Base-by-base conservation (phyloP, 371 early-diverging fungal genomes). In the Apophysomyces trapeziformis region DNA sequence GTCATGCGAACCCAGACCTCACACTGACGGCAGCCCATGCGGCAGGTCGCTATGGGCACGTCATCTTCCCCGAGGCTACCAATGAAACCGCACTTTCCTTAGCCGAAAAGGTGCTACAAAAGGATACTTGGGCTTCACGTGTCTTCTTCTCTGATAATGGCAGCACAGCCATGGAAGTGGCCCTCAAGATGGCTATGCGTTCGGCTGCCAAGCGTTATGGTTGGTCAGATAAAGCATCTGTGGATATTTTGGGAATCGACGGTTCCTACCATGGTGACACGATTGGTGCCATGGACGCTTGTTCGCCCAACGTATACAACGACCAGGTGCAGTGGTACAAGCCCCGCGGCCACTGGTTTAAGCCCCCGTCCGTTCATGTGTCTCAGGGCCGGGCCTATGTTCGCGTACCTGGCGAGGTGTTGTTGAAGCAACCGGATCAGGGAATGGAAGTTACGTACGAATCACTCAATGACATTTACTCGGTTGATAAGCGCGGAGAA, bases 211-310 rank as follows among this genome's bases (percentile, higher is more conserved):
- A 74, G 35, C 81, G 85, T 0, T 80, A 84, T 18, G 67, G 68
- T 13, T 76, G 79, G 72, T 58, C 71, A 9, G 73, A 80, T 16
- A 63, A 84, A 12, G 58, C 71, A 6, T 76, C 78, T 1, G 63
- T 91, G 11, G 89, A 87, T 57, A 79, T 91, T 2, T 65, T 93
- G 41, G 92, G 92, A 43, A 70, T 92, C 16, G 84, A 91, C 37
- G 93, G 93, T 8, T 84, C 88, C 11, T 94, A 94, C 64, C 95
- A 94, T 65, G 95, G 95, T 41, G 95, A 93, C 62, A 93, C 93
- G 0, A 93, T 93, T 57, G 94, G 94, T 57, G 88, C 89, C 47
- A 93, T 93, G 93, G 89, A 92, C 71, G 91, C 92, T 2, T 89
- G 91, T 62, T 80, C 87, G 13, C 93, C 93, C 38, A 92, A 88